Base-by-base conservation (phyloP, 805 yeast species). In the Metschnikowia shivogae region DNA sequence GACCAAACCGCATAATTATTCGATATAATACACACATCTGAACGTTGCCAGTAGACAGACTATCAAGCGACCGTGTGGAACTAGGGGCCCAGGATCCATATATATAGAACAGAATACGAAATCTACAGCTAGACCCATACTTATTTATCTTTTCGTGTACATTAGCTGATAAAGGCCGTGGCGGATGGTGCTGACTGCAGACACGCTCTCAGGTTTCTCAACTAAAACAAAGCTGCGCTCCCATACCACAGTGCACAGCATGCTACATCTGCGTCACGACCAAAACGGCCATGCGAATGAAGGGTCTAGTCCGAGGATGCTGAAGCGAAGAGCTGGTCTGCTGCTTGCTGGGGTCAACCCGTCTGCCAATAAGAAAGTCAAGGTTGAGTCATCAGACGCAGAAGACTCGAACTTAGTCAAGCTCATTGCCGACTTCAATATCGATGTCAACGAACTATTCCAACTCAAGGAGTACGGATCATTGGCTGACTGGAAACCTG, bases 381-480 rank as follows among this genome's bases (percentile, higher is more conserved):
- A 45, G 36, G 17, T 45, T 5, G 48, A 48, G 30, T 24, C 39
- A 14, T 41, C 29, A 13, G 42, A 31, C 6, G 11, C 29, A 14
- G 30, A 24, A 7, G 42, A 31, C 22, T 30, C 35, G 19, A 26
- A 38, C n/a, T 47, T 48, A 24, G 74, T 77, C 0, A 67, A 73
- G 5, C 49, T 80, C 44, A 60, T 73, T 31, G 61, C 74, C 12
- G 64, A 72, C 32, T 78, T 77, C 58, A 77, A 76, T 41, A 42
- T 76, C 5, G 60, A 77, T 22, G 67, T 78, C 0, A 78, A 80
- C 49, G 89, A 85, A 56, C 63, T 84, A 14, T 84, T 79, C 54
- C 88, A 84, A 57, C 62, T 85, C 24, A 65, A 72, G 45, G 78
- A 81, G 52, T 84, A 75, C 57, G 78, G 80, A 17, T 80, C 87